Percentiles rank a stretch among this genome's conserved stretches.
phyloP scores from a whole-genome alignment of 495 filamentous ascomycete genomes.

The Trichoderma virens region DNA sequence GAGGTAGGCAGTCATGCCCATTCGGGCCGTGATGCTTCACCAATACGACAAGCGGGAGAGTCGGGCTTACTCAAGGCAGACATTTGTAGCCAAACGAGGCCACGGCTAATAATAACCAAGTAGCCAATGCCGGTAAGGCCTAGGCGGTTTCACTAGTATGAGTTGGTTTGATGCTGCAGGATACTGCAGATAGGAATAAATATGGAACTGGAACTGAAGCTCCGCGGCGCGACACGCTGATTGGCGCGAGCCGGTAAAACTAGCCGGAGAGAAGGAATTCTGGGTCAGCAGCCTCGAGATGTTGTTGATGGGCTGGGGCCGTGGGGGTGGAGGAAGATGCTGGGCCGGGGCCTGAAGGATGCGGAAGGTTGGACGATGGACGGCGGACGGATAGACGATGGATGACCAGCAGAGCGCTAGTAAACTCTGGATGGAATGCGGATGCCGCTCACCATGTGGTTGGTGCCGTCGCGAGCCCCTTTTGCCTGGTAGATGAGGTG shows the following conservation, averaged over 20 bases:
- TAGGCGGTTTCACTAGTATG: slow-evolving; percentile 7
- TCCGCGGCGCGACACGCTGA: neutral
- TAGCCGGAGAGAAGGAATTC: neutral
- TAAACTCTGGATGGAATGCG: slow-evolving; percentile 2
- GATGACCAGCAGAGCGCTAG: too few species aligned
- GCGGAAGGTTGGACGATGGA: neutral
- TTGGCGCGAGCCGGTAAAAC: neutral
- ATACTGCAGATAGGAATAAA: neutral
- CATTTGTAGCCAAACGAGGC: neutral
- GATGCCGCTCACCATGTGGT: neutral
- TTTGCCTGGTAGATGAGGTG: neutral
- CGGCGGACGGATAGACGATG: neutral
- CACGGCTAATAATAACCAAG: neutral
- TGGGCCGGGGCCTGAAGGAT: neutral
- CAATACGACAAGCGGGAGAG: neutral
- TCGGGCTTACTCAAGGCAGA: neutral
- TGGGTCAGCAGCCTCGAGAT: neutral
- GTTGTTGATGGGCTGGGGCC: neutral
- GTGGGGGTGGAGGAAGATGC: neutral
- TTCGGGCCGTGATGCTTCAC: neutral
- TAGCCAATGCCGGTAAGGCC: slow-evolving; percentile 1
- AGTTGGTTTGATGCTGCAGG: neutral
- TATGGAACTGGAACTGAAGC: neutral
- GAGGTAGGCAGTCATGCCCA: neutral
- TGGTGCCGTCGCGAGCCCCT: neutral